Evolutionary conservation across 116 monocot species (phyloP), one percentile per base, ranked within the genome.

Genomic region (Posidonia oceanica): DNA sequence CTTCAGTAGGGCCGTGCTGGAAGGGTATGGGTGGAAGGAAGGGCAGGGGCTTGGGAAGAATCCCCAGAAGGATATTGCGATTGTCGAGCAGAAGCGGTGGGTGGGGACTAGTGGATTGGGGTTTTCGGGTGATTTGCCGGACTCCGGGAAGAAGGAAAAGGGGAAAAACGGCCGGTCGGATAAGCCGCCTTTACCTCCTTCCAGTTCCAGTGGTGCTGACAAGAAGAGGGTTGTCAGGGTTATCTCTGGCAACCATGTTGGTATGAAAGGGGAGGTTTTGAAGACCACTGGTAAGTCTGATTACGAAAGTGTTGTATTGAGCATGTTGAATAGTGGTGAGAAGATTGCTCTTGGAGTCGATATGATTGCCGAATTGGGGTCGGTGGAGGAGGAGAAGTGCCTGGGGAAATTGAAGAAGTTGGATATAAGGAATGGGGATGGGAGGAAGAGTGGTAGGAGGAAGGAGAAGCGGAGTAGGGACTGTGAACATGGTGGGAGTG

Each of bases 1-100:
- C 36, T 91, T 87, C 68, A 87, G 72, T n/a, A 84, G 72, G 14
- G 89, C 91, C 0, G 21, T 89, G 21, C 83, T 97, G 14, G 71
- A 72, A 0, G 96, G 89, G 6, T 91, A 87, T 3, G 96, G 96
- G 4, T 97, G 96, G 96, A 71, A 79, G 64, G 83, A 89, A 56
- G 96, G 96, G 6, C 81, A 82, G 62, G 85, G 78, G 16, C 76
- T 97, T 11, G 96, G 91, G 17, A 71, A 80, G 53, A 86, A 88
- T 59, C 60, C 67, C 12, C 85, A 86, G 60, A 80, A 60, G n/a
- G 96, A 97, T 60, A 67, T 82, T 36, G 84, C 85, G 63, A 69
- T 89, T 57, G 80, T 85, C 8, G 80, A 97, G 60, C 82, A 83
- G 52, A 75, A 89, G 20, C 71, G 80, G 16, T 69, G 89, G 75